Percentiles rank a stretch among this genome's conserved stretches.
phyloP scores from a whole-genome alignment of 176 grass and related monocot genomes.

The Triticum turgidum region DNA sequence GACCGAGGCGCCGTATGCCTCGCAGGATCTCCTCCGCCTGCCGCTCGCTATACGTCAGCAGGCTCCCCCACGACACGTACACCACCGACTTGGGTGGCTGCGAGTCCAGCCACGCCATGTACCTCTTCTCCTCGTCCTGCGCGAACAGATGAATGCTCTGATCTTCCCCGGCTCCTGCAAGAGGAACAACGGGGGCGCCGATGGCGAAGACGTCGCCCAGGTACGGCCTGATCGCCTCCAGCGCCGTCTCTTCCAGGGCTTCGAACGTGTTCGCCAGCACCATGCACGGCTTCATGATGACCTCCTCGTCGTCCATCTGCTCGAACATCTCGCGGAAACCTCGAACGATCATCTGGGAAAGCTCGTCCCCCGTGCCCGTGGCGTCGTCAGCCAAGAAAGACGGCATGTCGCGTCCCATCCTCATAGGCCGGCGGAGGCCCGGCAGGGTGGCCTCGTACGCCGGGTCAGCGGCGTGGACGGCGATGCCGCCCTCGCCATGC shows the following conservation, averaged over 20 bases:
- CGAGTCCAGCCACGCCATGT: conserved; percentile 53
- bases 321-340: not conserved
- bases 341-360: not conserved
- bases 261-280: conserved; percentile 41
- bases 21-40: conserved; percentile 48
- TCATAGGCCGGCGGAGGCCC: conserved; percentile 1
- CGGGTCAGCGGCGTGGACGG: not conserved
- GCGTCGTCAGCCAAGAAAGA: conserved; percentile 4
- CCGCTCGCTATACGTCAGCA: conserved; percentile 20
- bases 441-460: conserved; percentile 5
- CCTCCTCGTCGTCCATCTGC: not conserved
- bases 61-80: conserved; percentile 63
- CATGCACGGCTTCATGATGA: conserved; percentile 10
- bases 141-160: not conserved
- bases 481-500: conserved; percentile 9
- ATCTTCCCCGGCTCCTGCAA: not conserved
- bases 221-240: not conserved
- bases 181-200: conserved; percentile 11
- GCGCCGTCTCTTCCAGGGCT: conserved; percentile 16
- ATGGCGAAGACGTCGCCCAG: conserved; percentile 7
- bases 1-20: conserved; percentile 10
- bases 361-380: not conserved
- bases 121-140: conserved; percentile 4
- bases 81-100: conserved; percentile 37
- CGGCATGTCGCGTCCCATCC: conserved; percentile 32